Percentiles rank a stretch among this genome's conserved stretches.
These are phyloP conservation scores for Nothomitra cinnamomea DNA, from an alignment of 2,329 filamentous ascomycete genomes.

Conservation along the genomic window DNA sequence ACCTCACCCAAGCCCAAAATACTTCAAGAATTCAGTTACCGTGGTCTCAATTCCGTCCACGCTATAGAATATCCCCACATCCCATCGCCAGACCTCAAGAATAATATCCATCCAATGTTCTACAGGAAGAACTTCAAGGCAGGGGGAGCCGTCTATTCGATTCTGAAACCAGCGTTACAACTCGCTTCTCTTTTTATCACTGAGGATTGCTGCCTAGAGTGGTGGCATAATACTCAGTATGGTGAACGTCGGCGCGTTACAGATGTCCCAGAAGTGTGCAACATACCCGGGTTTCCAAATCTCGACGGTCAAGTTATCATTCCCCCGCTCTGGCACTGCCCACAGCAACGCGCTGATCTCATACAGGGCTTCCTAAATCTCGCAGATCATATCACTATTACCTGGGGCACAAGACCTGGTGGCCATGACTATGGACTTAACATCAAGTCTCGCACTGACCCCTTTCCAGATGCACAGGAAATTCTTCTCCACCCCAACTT, in stretches of 20 bases:
- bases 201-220: background rate
- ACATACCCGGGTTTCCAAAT: background rate
- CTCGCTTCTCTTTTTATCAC: conserved; percentile 1
- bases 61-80: background rate
- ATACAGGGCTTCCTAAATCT: background rate
- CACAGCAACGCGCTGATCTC: background rate
- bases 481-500: background rate
- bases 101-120: background rate
- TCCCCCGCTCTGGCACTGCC: background rate
- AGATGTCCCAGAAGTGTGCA: background rate
- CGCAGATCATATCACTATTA: background rate
- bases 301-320: no score
- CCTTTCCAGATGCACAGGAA: background rate
- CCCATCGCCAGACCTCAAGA: background rate
- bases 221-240: background rate
- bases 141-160: background rate
- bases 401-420: background rate
- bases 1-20: no score
- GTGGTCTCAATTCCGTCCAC: no score
- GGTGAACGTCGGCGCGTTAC: background rate
- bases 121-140: background rate
- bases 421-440: background rate
- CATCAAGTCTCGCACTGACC: background rate
- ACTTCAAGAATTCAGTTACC: no score
- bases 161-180: background rate